A percentile compares a stretch with the other conserved stretches of the same genome.
These are phyloP conservation scores for Rubia tinctorum DNA, from an alignment of 305 asterid genomes.

Conservation along the genomic window DNA sequence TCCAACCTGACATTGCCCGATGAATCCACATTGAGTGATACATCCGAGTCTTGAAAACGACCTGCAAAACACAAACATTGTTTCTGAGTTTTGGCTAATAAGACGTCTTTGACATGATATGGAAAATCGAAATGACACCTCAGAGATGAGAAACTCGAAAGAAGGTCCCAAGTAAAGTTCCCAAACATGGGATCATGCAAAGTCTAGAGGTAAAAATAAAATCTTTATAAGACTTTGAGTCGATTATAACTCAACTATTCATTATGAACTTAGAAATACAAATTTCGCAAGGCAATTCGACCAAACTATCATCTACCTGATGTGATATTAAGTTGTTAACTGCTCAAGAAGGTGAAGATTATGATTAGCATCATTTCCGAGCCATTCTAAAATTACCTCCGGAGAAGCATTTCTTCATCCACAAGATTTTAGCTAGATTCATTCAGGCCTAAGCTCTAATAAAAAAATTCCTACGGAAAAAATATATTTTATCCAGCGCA, in stretches of 20 bases:
- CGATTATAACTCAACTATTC: background rate
- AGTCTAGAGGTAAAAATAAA: background rate
- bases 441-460: background rate
- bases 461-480: background rate
- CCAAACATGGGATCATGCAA: background rate
- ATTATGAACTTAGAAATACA: background rate
- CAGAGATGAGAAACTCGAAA: background rate
- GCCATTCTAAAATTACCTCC: background rate
- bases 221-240: background rate
- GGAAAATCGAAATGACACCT: background rate
- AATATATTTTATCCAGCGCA: background rate
- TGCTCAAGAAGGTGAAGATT: no score
- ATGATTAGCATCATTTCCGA: background rate
- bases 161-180: background rate
- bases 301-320: no score
- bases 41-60: conserved; percentile 80
- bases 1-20: conserved; percentile 75
- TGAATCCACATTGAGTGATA: conserved; percentile 84
- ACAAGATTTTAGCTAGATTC: background rate
- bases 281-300: background rate
- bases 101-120: no score
- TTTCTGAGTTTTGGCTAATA: no score
- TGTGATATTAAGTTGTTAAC: no score
- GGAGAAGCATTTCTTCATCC: background rate
- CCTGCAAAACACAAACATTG: conserved; percentile 43